Percentiles rank a stretch among this genome's conserved stretches.
Evolutionary conservation across 345 rosid genomes (phyloP).

Genomic region (Theobroma cacao): DNA sequence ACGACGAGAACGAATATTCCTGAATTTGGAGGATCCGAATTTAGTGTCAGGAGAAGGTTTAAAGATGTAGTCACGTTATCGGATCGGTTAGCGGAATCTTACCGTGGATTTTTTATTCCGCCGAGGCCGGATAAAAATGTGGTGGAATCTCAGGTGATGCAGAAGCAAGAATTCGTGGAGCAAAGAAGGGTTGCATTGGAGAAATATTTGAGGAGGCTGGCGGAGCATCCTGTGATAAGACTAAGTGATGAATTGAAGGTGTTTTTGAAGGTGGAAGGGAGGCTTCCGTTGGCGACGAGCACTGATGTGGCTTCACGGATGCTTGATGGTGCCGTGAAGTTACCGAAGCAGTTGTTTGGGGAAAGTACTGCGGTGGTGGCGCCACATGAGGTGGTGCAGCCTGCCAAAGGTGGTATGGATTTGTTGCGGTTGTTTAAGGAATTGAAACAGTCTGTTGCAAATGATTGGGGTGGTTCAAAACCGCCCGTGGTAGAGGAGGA

Average conservation of each 20-base stretch:
- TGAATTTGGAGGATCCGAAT: constrained; percentile 63
- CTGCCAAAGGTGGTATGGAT: constrained; percentile 89
- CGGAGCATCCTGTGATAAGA: constrained; percentile 67
- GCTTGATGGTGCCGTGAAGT: constrained; percentile 90
- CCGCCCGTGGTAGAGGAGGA: constrained; percentile 91
- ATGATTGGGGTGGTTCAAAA: constrained; percentile 83
- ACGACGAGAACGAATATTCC: constrained; percentile 81
- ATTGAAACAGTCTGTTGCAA: constrained; percentile 79
- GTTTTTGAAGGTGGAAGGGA: constrained; percentile 83
- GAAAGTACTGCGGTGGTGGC: constrained; percentile 54
- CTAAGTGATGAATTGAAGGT: constrained; percentile 80
- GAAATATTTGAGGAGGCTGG: constrained; percentile 76
- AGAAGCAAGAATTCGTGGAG: constrained; percentile 94
- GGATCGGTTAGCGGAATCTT: constrained; percentile 80
- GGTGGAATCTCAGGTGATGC: constrained; percentile 97
- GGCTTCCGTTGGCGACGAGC: constrained; percentile 55
- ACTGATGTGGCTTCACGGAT: constrained; percentile 88
- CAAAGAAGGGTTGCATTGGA: constrained; percentile 86
- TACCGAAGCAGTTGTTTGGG: constrained; percentile 82
- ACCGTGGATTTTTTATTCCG: constrained; percentile 80
- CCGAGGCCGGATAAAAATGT: constrained; percentile 94
- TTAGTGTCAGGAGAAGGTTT: constrained; percentile 78
- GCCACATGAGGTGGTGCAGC: constrained; percentile 80
- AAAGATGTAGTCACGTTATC: constrained; percentile 77
- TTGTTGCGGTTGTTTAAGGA: constrained; percentile 86